These are phyloP conservation scores for Amanita rubescens DNA, from an alignment of 768 basidiomycete species.

Conservation along the genomic window DNA sequence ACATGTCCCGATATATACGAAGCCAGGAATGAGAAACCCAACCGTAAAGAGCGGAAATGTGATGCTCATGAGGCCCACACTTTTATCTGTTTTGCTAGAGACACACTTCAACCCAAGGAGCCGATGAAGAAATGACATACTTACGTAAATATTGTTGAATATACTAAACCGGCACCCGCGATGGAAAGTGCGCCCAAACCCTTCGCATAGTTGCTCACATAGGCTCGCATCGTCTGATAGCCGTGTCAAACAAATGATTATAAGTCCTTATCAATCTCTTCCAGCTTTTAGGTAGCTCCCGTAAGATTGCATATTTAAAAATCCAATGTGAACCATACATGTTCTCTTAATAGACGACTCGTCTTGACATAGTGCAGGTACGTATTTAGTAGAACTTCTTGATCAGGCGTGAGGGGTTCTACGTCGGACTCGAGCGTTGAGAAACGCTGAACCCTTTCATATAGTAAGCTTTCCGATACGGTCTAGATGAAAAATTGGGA, in stretches of 20 bases:
- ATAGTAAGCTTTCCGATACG: not conserved
- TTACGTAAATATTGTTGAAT: constrained; percentile 20
- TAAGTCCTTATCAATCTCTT: not conserved
- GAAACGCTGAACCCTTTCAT: not conserved
- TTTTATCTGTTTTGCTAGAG: constrained; percentile 11
- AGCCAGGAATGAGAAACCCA: constrained; percentile 20
- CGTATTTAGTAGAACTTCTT: not conserved
- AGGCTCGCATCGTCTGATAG: not conserved
- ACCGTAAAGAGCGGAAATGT: constrained; percentile 20
- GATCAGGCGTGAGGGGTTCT: not conserved
- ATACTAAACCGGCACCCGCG: constrained; percentile 19
- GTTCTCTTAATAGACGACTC: not conserved
- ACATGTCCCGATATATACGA: constrained; percentile 13
- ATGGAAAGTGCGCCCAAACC: constrained; percentile 13
- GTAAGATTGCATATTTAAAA: not conserved
- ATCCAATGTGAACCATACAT: not conserved
- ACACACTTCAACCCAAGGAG: not conserved
- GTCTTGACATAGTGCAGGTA: not conserved
- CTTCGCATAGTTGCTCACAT: not conserved
- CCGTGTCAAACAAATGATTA: not conserved
- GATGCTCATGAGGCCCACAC: constrained; percentile 19
- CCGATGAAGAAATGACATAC: constrained; percentile 7
- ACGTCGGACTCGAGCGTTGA: not conserved
- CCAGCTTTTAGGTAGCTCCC: not conserved
- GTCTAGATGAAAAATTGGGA: not conserved